Evolutionary conservation across 2,329 filamentous ascomycete species (phyloP), one percentile per base, ranked within the genome.

Genomic region (Colletotrichum horii): DNA sequence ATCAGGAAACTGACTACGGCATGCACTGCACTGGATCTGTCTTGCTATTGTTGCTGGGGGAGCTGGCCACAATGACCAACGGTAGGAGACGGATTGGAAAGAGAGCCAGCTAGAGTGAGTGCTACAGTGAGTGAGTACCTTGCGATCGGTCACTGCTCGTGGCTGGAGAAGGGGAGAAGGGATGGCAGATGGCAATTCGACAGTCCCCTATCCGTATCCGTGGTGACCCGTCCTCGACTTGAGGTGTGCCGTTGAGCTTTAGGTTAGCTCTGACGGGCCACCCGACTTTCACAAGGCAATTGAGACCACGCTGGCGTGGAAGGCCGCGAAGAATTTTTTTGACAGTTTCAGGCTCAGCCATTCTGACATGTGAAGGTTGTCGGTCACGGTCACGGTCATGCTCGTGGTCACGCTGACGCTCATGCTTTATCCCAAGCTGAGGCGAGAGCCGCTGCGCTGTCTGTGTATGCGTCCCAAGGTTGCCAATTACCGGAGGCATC

Each of bases 341-440:
- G 60, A 32, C 70, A 65, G 70, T 76, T 76, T 76, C 74, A 76
- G 74, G 48, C 64, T 38, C 24, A 58, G 67, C 52, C 52, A 58
- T 48, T 75, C 16, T 76, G 74, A 74, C 74, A 76, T 76, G 74
- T 76, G 74, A 76, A 76, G 34, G 65, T 11, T 48, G 28, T 60
- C 60, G 34, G 34, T 65, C 60, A 62, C 60, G 34, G 34, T 65
- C 60, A 62, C 36, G 61, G 32, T 64, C 61, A 38, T 64, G 58
- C 58, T 61, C 30, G 15, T 28, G 71, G 43, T 48, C 43, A 48
- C 43, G 43, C 43, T 48, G 43, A 22, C 43, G 43, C 43, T 48
- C 43, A 48, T 48, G 43, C 43, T 48, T 48, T n/a, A 48, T 75
- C 52, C 71, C 61, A 61, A 38, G 72, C 72, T 71, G 60, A 71